Evolutionary conservation across 176 grass and related monocot genomes (phyloP), one percentile per base, ranked within the genome.

Genomic region (Elymus sibiricus): DNA sequence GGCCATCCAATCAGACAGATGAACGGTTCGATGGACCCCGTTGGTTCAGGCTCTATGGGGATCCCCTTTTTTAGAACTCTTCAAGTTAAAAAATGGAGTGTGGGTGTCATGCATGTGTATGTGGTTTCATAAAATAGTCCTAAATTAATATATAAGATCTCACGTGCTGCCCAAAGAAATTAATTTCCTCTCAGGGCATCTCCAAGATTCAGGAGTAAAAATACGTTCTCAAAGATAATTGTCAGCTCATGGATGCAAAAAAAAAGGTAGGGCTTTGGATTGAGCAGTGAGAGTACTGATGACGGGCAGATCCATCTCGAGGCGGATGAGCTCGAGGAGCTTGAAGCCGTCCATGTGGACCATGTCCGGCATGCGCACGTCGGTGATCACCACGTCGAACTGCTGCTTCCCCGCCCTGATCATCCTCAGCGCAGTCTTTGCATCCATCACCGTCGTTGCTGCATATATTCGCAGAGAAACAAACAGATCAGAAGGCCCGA

Each of bases 261-360:
- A 9, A n/a, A 24, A 24, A 60, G 24, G n/a, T 24, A 60, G 46
- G 4, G 81, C 22, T 28, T 17, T n/a, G 2, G 53, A 31, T 27
- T 74, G 15, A 65, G 38, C 8, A 73, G 51, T 8, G 51, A 42
- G 25, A 37, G 13, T 88, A 97, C 94, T 87, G 9, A 94, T 89
- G 63, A 97, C 89, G 0, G 94, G 94, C 61, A 96, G 79, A 70
- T 92, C 87, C 85, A 92, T 85, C 89, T 94, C 87, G 4, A 87
- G 92, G 21, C 83, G 28, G 9, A 91, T 82, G 39, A 77, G 35
- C 47, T 97, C 85, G 10, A 94, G 83, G 32, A 97, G 89, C 81
- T 85, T 83, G 85, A 97, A 94, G 19, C 90, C 94, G 14, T 94
- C 92, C 79, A 97, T n/a, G n/a, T n/a, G n/a, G n/a, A n/a, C n/a